These are phyloP conservation scores for Sphagnum magellanicum DNA, from an alignment of 228 moss, liverwort and hornwort species.

Conservation along the genomic window DNA sequence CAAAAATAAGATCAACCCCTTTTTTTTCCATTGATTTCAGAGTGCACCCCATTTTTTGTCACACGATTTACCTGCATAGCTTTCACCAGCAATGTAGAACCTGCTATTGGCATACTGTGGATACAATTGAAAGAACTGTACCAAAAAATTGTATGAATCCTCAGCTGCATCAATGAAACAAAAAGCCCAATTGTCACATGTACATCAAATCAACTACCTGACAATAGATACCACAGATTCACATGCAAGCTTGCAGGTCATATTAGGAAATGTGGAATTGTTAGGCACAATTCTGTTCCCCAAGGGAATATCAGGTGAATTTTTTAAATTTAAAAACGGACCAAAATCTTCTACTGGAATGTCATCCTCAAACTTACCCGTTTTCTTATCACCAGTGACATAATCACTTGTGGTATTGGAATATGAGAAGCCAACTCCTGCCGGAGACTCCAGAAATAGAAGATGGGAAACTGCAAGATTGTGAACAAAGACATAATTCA, in stretches of 20 bases:
- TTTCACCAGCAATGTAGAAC: constrained; percentile 90
- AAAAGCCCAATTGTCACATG: background rate
- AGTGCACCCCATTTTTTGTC: no score
- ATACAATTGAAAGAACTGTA: constrained; percentile 69
- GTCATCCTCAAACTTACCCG: constrained; percentile 38
- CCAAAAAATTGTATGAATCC: constrained; percentile 64
- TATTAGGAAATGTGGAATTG: background rate
- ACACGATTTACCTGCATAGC: constrained; percentile 64
- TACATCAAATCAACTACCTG: background rate
- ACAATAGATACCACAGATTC: background rate
- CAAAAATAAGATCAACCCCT: no score
- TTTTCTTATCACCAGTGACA: constrained; percentile 63
- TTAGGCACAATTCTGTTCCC: no score
- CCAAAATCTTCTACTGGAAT: no score
- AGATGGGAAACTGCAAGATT: constrained; percentile 69
- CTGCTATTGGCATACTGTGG: constrained; percentile 57
- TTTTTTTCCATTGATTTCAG: no score
- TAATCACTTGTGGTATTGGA: constrained; percentile 81
- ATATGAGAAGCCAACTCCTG: constrained; percentile 95
- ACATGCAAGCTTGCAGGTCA: background rate
- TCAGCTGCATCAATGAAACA: constrained; percentile 37
- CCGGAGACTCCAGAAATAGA: constrained; percentile 86
- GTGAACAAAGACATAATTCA: background rate
- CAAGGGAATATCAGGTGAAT: no score
- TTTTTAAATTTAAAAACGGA: no score